phyloP scores from a whole-genome alignment of 2,329 filamentous ascomycete genomes.

The Trichophyton mentagrophytes region DNA sequence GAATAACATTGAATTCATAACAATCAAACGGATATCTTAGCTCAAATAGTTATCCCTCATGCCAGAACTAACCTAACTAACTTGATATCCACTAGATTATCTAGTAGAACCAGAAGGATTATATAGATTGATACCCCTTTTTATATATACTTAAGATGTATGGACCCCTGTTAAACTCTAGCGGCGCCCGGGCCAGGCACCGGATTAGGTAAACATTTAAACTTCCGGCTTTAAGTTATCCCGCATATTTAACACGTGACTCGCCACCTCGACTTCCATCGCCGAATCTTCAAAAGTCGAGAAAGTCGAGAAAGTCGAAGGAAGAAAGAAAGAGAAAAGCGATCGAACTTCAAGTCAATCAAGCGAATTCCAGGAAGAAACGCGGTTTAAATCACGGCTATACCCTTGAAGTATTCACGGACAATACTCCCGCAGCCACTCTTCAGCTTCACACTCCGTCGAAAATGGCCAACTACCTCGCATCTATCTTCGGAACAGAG shows the following conservation, averaged over 20 bases:
- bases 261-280: background rate
- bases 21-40: no score
- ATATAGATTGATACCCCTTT: no score
- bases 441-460: background rate
- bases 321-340: background rate
- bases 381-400: background rate
- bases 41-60: no score
- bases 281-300: background rate
- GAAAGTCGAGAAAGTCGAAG: background rate
- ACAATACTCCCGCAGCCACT: background rate
- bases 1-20: no score
- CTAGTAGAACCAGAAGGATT: no score
- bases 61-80: no score
- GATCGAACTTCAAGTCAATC: background rate
- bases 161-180: no score
- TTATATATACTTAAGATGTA: no score
- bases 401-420: background rate
- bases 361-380: background rate
- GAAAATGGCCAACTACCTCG: slow-evolving; percentile 91
- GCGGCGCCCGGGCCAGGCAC: no score
- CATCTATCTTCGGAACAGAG: slow-evolving; percentile 98
- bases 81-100: no score
- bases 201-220: background rate
- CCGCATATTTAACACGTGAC: background rate
- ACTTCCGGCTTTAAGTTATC: background rate